phyloP scores from a whole-genome alignment of 345 rosid genomes.

The Salix brachista region DNA sequence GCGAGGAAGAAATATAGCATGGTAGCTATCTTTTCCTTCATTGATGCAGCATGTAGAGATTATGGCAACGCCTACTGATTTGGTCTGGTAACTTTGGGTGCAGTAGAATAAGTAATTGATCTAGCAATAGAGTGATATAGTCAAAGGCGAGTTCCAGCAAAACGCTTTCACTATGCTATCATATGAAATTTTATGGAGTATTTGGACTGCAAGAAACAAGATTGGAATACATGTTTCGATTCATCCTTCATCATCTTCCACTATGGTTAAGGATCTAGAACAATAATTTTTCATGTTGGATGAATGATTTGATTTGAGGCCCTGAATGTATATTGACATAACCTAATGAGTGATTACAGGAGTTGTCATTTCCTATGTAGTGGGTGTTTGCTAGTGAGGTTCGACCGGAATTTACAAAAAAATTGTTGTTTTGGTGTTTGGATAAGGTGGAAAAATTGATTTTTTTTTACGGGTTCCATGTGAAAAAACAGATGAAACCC shows the following conservation, averaged over 20 bases:
- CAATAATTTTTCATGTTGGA: too few species aligned
- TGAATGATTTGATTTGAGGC: too few species aligned
- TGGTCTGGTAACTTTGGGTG: neutral
- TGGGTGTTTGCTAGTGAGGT: too few species aligned
- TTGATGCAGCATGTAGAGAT: neutral
- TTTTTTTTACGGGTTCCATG: too few species aligned
- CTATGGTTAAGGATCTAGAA: neutral
- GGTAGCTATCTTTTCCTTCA: neutral
- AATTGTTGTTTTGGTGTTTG: too few species aligned
- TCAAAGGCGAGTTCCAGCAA: neutral
- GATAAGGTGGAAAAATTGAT: fast-evolving
- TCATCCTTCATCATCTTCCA: neutral
- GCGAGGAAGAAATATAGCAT: neutral
- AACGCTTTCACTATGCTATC: neutral
- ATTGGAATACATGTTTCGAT: neutral
- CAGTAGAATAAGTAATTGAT: neutral
- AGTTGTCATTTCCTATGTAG: too few species aligned
- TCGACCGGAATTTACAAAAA: too few species aligned
- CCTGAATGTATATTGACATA: too few species aligned
- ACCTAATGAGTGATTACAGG: too few species aligned
- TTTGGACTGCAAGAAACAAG: neutral
- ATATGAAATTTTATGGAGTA: neutral
- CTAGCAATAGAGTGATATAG: neutral
- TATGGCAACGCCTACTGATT: too few species aligned
- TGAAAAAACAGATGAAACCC: too few species aligned